Base-by-base conservation (phyloP, 805 yeast genomes). In the Tetrapisispora iriomotensis region DNA sequence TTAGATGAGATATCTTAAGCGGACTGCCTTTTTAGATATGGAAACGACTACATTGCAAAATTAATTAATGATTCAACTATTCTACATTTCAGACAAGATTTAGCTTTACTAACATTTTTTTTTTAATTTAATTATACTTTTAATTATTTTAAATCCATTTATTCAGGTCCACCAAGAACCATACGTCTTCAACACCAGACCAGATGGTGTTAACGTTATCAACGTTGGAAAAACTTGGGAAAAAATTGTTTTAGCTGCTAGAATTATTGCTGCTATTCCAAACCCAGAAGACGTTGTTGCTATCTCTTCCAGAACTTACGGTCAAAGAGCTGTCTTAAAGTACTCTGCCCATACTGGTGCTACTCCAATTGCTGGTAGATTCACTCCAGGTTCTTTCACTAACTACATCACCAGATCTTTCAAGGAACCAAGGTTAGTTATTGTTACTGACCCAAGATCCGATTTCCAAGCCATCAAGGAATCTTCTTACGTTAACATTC, bases 321-420 rank as follows among this genome's bases (percentile, higher is more conserved):
- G 98, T 68, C 99, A 92, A 79, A 92, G 99, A 79, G 99, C 98
- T 67, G 99, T 90, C 60, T 82, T 92, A 72, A 92, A 92, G 79
- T 92, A 82, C 67, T 96, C 99, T 67, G 85, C 96, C 62, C 97
- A 92, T 88, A 88, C 97, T 62, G 97, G 97, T 73, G 96, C 98
- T 60, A 90, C 97, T 60, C 88, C 99, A 69, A 90, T 92, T 75
- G 99, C 98, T 62, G 99, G 99, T 75, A 87, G 99, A 79, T 92
- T 92, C 84, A 92, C 98, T 64, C 99, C 99, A 75, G 99, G 99
- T 85, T 81, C 83, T 77, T 92, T 92, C 92, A 92, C 99, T 70
- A 92, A 92, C 79, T 92, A 92, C 79, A 92, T 90, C 79, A 92
- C 98, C 74, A 90, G 96, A 76, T 86, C 96, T 61, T 92, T 92